Conservation (phyloP, 768 basidiomycete genomes). For the Lyophyllum decastes region DNA sequence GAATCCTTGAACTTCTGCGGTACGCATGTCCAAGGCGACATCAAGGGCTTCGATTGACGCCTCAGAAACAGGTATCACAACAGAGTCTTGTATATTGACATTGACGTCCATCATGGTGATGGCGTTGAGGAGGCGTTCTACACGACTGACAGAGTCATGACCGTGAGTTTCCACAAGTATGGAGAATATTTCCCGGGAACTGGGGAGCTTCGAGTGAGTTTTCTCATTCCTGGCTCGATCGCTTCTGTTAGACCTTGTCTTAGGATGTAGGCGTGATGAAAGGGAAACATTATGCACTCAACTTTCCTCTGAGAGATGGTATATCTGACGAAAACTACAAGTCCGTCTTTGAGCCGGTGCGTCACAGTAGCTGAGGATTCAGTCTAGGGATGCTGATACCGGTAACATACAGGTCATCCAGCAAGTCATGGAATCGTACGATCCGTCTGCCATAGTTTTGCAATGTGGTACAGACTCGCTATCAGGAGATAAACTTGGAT, state of each 20-base stretch:
- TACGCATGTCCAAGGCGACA: slow-evolving; percentile 29
- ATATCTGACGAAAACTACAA: slow-evolving; percentile 95
- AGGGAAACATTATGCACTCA: slow-evolving; percentile 91
- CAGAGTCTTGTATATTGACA: slow-evolving; percentile 96
- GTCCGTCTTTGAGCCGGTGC: slow-evolving; percentile 91
- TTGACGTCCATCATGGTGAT: slow-evolving; percentile 98
- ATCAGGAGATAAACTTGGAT: slow-evolving; percentile 94
- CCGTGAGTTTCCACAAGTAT: slow-evolving; percentile 97
- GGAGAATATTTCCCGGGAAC: slow-evolving; percentile 99
- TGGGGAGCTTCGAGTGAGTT: slow-evolving; percentile 85
- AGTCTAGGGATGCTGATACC: neutral
- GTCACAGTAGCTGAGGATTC: slow-evolving; percentile 24
- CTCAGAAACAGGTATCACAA: slow-evolving; percentile 74
- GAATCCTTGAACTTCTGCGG: slow-evolving; percentile 92
- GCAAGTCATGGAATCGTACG: slow-evolving; percentile 92
- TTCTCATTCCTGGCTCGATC: no score
- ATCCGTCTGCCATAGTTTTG: slow-evolving; percentile 92
- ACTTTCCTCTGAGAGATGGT: slow-evolving; percentile 94
- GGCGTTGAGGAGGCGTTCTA: slow-evolving; percentile 99
- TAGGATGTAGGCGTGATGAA: slow-evolving; percentile 93
- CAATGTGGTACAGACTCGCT: slow-evolving; percentile 98
- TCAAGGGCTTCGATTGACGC: neutral
- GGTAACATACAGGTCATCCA: slow-evolving; percentile 69
- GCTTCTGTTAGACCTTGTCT: slow-evolving; percentile 10
- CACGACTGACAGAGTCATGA: slow-evolving; percentile 98